A percentile compares a stretch with the other conserved stretches of the same genome.
Conservation (phyloP, 495 filamentous ascomycete genomes). For the Penicillium angulare region DNA sequence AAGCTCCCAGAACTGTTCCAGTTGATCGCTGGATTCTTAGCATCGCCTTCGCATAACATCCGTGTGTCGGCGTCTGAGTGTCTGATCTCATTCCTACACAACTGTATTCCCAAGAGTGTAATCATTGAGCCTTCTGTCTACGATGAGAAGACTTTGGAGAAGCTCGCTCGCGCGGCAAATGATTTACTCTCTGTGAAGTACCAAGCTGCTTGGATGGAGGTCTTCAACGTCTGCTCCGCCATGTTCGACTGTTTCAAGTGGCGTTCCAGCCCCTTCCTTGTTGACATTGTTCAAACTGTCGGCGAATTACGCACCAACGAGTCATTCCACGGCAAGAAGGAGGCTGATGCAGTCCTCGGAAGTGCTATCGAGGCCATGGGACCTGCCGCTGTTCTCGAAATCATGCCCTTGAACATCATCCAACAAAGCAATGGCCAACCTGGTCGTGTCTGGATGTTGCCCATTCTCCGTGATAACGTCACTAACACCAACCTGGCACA, state of each 20-base stretch:
- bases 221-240: constrained; percentile 84
- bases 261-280: constrained; percentile 74
- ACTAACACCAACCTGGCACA: constrained; percentile 81
- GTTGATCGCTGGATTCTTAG: constrained; percentile 73
- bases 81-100: constrained; percentile 84
- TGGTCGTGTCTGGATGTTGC: constrained; percentile 92
- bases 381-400: constrained; percentile 71
- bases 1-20: constrained; percentile 80
- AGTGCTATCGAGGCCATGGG: constrained; percentile 87
- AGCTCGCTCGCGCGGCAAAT: constrained; percentile 63
- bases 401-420: constrained; percentile 81
- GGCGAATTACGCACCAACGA: constrained; percentile 88
- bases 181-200: constrained; percentile 83
- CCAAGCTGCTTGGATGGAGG: constrained; percentile 92
- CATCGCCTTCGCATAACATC: constrained; percentile 86
- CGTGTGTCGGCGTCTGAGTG: constrained; percentile 92
- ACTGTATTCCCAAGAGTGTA: constrained; percentile 76
- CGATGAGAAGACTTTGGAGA: constrained; percentile 81
- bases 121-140: constrained; percentile 83
- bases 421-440: constrained; percentile 72
- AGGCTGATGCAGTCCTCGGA: constrained; percentile 85
- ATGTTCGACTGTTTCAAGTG: constrained; percentile 85
- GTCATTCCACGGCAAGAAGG: constrained; percentile 89
- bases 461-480: constrained; percentile 79
- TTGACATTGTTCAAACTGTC: constrained; percentile 68